These are phyloP conservation scores for Fusarium circinatum DNA, from an alignment of 2,329 filamentous ascomycete genomes.

Conservation along the genomic window DNA sequence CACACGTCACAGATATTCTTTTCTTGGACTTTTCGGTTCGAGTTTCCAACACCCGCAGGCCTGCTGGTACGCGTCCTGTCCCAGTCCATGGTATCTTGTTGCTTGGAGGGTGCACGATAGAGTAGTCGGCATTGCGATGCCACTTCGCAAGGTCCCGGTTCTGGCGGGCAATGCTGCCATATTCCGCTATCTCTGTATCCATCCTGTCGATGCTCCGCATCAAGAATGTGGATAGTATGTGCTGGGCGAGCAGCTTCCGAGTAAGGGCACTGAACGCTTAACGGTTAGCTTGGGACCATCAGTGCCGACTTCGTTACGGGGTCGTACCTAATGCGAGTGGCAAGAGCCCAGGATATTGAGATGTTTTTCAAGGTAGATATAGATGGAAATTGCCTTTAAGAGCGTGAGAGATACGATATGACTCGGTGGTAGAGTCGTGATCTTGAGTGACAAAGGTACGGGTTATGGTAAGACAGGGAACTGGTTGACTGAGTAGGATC, in stretches of 20 bases:
- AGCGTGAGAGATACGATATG: background rate
- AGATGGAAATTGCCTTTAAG: background rate
- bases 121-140: background rate
- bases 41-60: background rate
- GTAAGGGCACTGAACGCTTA: accelerated
- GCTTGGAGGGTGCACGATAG: accelerated
- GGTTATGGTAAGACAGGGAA: accelerated
- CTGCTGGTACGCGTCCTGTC: accelerated
- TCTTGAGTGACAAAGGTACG: accelerated
- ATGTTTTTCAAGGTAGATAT: background rate
- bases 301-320: accelerated
- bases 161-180: background rate
- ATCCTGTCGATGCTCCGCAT: accelerated
- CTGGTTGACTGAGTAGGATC: accelerated
- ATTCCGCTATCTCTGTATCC: accelerated
- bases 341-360: accelerated
- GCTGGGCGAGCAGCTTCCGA: accelerated
- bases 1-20: background rate
- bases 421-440: background rate
- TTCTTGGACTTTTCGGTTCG: background rate
- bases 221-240: accelerated
- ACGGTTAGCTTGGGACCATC: accelerated
- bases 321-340: accelerated
- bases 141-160: background rate
- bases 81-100: accelerated